These are phyloP conservation scores for Colletotrichum caudatum DNA, from an alignment of 2,329 filamentous ascomycete species.

Conservation along the genomic window DNA sequence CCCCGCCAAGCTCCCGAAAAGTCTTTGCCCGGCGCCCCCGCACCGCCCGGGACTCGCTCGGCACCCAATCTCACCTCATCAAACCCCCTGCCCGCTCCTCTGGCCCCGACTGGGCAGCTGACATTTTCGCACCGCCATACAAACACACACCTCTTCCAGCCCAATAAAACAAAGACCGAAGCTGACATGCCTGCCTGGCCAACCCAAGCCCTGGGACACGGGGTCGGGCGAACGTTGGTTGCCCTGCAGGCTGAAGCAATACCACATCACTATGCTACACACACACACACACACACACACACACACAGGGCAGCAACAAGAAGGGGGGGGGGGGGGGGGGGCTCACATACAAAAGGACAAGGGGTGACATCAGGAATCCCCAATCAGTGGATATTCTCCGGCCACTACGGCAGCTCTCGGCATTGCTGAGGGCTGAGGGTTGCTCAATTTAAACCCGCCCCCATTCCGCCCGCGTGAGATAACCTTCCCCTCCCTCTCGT, in stretches of 20 bases:
- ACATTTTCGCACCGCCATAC: neutral
- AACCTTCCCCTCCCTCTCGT: neutral
- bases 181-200: neutral
- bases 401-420: constrained; percentile 13
- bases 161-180: neutral
- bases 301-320: too few species aligned
- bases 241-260: neutral
- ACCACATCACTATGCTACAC: neutral
- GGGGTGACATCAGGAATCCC: neutral
- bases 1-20: too few species aligned
- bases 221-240: neutral
- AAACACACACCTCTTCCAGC: neutral
- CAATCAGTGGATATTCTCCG: neutral
- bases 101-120: neutral
- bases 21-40: neutral
- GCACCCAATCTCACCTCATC: constrained; percentile 2
- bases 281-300: neutral
- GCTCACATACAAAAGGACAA: too few species aligned
- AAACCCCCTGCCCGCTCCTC: too few species aligned
- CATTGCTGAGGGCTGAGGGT: neutral
- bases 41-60: neutral
- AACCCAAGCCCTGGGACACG: neutral
- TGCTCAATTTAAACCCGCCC: neutral
- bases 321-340: too few species aligned
- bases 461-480: neutral